A percentile compares a stretch with the other conserved stretches of the same genome.
phyloP scores from a whole-genome alignment of 495 filamentous ascomycete species.

The Amniculicola lignicola region DNA sequence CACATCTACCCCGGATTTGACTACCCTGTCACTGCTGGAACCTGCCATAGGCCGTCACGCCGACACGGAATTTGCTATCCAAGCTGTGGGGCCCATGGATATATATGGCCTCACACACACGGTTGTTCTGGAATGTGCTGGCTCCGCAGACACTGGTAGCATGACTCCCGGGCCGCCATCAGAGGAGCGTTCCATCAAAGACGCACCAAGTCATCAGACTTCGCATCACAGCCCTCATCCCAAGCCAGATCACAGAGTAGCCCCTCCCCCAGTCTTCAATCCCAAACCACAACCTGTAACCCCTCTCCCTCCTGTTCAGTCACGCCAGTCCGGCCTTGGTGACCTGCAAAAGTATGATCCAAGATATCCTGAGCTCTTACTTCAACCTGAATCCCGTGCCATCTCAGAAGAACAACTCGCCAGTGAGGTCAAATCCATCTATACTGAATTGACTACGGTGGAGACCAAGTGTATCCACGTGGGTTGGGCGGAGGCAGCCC shows the following conservation, averaged over 20 bases:
- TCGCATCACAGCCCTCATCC: too few relatives aligned
- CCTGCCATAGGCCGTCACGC: conserved; percentile 11
- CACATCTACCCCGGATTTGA: conserved; percentile 25
- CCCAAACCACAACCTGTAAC: conserved; percentile 4
- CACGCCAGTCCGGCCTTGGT: conserved; percentile 21
- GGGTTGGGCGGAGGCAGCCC: conserved; percentile 48
- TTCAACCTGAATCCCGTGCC: conserved; percentile 31
- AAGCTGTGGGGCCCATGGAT: conserved; percentile 8
- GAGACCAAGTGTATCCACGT: conserved; percentile 76
- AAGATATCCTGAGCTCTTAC: conserved; percentile 27
- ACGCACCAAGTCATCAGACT: conserved; percentile 21
- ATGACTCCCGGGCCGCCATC: conserved; percentile 9
- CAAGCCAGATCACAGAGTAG: conserved; percentile 13
- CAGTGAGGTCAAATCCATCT: conserved; percentile 59
- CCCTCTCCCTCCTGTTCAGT: conserved; percentile 1
- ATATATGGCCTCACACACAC: conserved; percentile 20
- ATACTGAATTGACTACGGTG: conserved; percentile 72
- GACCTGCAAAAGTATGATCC: conserved; percentile 26
- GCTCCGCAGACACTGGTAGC: neutral
- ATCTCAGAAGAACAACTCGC: conserved; percentile 36
- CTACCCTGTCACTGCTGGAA: conserved; percentile 18
- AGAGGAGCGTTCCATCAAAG: conserved; percentile 31
- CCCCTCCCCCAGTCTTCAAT: conserved; percentile 5
- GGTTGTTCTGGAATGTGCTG: too few relatives aligned
- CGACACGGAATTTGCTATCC: conserved; percentile 22